Evolutionary conservation across 2,329 filamentous ascomycete species (phyloP).

Genomic region (Triangularia setosa): DNA sequence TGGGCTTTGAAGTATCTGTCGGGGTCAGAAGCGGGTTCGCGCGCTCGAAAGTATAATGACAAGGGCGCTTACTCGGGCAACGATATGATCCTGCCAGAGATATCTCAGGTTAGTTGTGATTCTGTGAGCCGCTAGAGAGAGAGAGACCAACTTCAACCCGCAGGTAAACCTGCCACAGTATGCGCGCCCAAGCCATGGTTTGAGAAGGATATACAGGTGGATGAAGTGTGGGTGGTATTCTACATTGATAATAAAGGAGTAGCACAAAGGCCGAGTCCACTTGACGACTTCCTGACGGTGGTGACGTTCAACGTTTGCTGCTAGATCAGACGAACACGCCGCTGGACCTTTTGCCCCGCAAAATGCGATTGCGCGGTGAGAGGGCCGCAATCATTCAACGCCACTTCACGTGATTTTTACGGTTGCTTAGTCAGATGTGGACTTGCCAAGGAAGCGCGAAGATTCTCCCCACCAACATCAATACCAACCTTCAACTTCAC

Average conservation of each 20-base stretch:
- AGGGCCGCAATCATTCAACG: background rate
- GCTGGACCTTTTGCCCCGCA: background rate
- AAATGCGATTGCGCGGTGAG: background rate
- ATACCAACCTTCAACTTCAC: background rate
- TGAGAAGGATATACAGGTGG: background rate
- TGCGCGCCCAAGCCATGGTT: slow-evolving; percentile 12
- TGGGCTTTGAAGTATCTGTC: slow-evolving; percentile 42
- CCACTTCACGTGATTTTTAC: slow-evolving; percentile 1
- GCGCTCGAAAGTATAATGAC: background rate
- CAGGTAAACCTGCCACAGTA: slow-evolving; percentile 13
- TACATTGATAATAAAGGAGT: background rate
- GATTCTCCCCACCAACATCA: background rate
- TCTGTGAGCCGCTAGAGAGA: background rate
- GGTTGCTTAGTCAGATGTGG: background rate
- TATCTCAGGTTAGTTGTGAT: background rate
- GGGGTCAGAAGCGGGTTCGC: background rate
- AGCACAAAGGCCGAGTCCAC: background rate
- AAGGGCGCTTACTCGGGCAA: slow-evolving; percentile 17
- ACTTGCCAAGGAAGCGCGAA: background rate
- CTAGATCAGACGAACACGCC: background rate
- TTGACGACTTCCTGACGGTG: background rate
- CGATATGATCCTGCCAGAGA: slow-evolving; percentile 21
- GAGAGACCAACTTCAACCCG: slow-evolving; percentile 12
- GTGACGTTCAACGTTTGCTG: background rate
- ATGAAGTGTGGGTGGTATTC: background rate